Evolutionary conservation across 2,329 filamentous ascomycete genomes (phyloP), one percentile per base, ranked within the genome.

Genomic region (Xylariaceae sp.): DNA sequence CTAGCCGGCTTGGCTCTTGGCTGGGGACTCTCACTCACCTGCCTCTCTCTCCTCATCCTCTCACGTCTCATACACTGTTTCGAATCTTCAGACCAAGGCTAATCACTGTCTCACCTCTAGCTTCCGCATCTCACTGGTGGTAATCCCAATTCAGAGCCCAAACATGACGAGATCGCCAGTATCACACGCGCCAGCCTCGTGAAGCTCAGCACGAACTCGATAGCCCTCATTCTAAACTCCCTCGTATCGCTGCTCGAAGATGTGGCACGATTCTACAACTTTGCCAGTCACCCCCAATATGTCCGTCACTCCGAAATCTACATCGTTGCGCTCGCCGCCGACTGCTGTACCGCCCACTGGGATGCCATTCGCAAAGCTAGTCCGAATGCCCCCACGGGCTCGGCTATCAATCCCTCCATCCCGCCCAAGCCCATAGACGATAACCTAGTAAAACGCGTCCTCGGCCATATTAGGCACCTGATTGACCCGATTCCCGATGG

Each of bases 321-420:
- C 66, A 75, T 88, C n/a, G 72, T 88, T 53, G 79, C 82, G 52
- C 75, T 88, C 48, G 77, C 85, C 42, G 83, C 85, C 68, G 85
- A 88, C 67, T 88, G 86, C 69, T 88, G 84, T 66, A 78, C 80
- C 54, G 80, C 81, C 56, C 80, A 86, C 69, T 88, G 85, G 84
- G 74, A 79, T 34, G 73, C 75, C 45, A 69, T 80, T 49, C 74
- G 76, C 58, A 67, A 66, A 37, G 63, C 66, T 17, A 62, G 39
- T 50, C 58, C 68, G 10, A 63, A 68, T 49, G 64, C 58, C 17
- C 56, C 62, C n/a, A 55, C 51, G 30, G 51, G 54, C 44, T 51
- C 42, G 11, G 13, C 59, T 10, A 37, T 4, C 11, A 39, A 34
- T 45, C 1, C 34, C 13, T 53, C 51, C 5, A 60, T 64, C 45